Evolutionary conservation across 2,329 filamentous ascomycete species (phyloP).

Genomic region (Trichoderma koningiopsis): DNA sequence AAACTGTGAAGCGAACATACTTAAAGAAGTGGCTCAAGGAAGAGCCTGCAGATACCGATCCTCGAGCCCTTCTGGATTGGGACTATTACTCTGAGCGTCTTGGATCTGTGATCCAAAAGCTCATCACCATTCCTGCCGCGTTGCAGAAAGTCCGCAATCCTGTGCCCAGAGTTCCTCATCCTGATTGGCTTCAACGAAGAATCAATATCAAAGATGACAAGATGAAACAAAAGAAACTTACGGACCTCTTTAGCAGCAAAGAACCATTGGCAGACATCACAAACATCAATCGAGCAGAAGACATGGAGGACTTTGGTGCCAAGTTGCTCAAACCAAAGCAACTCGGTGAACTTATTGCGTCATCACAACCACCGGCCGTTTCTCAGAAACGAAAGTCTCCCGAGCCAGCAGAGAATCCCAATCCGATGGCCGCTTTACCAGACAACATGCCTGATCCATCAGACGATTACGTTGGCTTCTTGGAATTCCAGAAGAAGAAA

Average conservation of each 20-base stretch:
- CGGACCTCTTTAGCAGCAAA: conserved; percentile 75
- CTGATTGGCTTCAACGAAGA: conserved; percentile 91
- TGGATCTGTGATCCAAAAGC: conserved; percentile 95
- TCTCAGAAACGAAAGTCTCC: conserved; percentile 73
- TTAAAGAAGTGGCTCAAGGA: conserved; percentile 95
- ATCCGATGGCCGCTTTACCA: conserved; percentile 82
- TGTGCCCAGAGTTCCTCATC: conserved; percentile 88
- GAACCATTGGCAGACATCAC: conserved; percentile 73
- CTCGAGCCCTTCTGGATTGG: conserved; percentile 90
- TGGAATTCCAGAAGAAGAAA: conserved; percentile 96
- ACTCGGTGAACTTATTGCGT: conserved; percentile 55
- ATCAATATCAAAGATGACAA: conserved; percentile 96
- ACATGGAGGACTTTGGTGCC: conserved; percentile 81
- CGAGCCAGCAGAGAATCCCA: conserved; percentile 65
- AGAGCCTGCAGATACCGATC: conserved; percentile 88
- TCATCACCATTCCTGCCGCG: conserved; percentile 97
- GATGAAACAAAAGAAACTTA: conserved; percentile 98
- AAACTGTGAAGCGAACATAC: conserved; percentile 83
- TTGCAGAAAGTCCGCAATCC: conserved; percentile 94
- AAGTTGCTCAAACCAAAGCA: conserved; percentile 68
- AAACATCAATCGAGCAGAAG: conserved; percentile 62
- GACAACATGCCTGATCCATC: conserved; percentile 81
- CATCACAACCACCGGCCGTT: conserved; percentile 52
- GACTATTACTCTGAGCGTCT: conserved; percentile 95
- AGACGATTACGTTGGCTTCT: conserved; percentile 83